phyloP scores from a whole-genome alignment of 2,329 filamentous ascomycete species.

The Colletotrichum somersetense region DNA sequence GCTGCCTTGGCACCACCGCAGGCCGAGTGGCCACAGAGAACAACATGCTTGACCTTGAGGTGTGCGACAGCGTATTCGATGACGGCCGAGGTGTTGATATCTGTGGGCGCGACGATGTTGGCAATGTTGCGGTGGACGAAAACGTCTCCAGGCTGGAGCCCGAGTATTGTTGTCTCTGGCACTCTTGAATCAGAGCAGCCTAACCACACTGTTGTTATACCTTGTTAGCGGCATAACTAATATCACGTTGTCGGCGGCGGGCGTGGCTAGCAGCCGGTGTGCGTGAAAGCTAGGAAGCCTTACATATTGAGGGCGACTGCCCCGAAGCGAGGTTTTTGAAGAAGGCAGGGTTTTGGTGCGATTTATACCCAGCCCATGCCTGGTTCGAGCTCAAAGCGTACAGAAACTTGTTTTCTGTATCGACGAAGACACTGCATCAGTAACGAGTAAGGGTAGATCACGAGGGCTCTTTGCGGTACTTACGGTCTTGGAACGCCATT shows the following conservation, averaged over 20 bases:
- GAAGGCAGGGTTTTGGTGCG: constrained; percentile 76
- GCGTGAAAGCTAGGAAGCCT: constrained; percentile 42
- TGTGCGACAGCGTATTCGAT: constrained; percentile 83
- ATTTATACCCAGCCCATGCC: constrained; percentile 76
- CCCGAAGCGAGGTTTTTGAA: constrained; percentile 76
- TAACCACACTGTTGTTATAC: constrained; percentile 73
- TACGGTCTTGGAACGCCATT: constrained; percentile 40
- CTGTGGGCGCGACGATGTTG: constrained; percentile 81
- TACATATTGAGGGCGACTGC: constrained; percentile 74
- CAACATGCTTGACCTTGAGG: constrained; percentile 78
- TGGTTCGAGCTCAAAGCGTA: constrained; percentile 77
- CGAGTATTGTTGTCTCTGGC: constrained; percentile 85
- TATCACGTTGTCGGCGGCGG: background rate
- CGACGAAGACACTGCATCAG: constrained; percentile 9
- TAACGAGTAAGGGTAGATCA: background rate
- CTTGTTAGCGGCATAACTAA: background rate
- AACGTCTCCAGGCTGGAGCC: constrained; percentile 84
- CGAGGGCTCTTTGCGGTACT: constrained; percentile 1
- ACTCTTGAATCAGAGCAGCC: constrained; percentile 89
- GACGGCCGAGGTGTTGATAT: constrained; percentile 80
- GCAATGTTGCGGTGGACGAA: constrained; percentile 94
- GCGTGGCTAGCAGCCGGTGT: background rate
- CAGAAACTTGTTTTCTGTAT: constrained; percentile 68
- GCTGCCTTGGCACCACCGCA: constrained; percentile 77
- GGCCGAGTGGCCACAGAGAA: constrained; percentile 76